Evolutionary conservation across 2,329 filamentous ascomycete genomes (phyloP), one percentile per base, ranked within the genome.

Genomic region (Huntiella omanensis): DNA sequence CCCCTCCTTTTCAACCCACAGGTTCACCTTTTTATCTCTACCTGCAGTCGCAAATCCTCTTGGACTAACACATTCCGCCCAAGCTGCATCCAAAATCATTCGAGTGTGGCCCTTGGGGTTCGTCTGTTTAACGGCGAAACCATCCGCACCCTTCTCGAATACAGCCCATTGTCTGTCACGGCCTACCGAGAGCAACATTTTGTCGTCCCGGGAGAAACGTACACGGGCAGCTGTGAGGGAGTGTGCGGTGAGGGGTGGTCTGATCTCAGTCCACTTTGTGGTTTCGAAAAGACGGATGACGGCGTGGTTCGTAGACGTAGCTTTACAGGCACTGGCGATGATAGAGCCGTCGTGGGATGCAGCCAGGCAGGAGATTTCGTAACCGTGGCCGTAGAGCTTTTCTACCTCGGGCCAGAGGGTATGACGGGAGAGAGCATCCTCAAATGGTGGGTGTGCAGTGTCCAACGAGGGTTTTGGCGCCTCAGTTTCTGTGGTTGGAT

Each of bases 311-410:
- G 88, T 69, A 1, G 86, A 92, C 57, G 80, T 93, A 13, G 91
- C 91, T 56, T 83, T 84, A 65, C 91, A 98, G 2, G 91, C 86
- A 45, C 87, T 95, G 32, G 91, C 91, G 11, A 98, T 71, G 16
- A 95, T 61, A 3, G 62, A 66, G 10, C 82, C 80, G 54, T 86
- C 77, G 56, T 83, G 73, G 55, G 77, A 85, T 5, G 80, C 73
- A 8, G 87, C 83, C 12, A 94, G 74, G 34, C 84, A 82, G 2
- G 85, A 93, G 43, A 98, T 88, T 61, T 98, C 91, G 62, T 95
- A 95, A 28, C 91, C 91, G 62, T 98, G 91, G 1, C 91, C 91
- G 62, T 98, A 98, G 1, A 98, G 72, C 64, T 98, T 98, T 61
- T 98, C 91, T 5, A 76, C 76, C 59, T 98, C 91, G 3, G 91